Evolutionary conservation across 2,329 filamentous ascomycete species (phyloP).

Genomic region (Aspergillus aculeatus): DNA sequence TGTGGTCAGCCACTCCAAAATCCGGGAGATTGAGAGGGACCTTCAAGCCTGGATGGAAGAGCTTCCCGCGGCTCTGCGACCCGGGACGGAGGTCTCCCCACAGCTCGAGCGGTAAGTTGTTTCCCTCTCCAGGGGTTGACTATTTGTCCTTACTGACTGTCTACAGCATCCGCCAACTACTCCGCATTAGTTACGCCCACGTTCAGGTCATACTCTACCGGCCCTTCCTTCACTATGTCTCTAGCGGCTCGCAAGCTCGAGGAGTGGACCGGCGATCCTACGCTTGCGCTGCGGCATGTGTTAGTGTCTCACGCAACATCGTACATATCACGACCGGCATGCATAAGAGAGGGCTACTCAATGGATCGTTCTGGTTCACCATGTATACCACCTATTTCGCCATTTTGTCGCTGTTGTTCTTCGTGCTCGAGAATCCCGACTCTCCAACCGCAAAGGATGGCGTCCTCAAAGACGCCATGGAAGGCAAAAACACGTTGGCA

Average conservation of each 20-base stretch:
- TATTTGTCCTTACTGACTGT: constrained; percentile 6
- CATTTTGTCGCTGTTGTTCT: constrained; percentile 63
- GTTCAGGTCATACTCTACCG: constrained; percentile 65
- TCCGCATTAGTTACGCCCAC: constrained; percentile 64
- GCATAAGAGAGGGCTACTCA: constrained; percentile 60
- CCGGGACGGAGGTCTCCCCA: constrained; percentile 71
- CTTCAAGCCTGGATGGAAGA: constrained; percentile 63
- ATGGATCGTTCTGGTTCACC: constrained; percentile 66
- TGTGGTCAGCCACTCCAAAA: constrained; percentile 62
- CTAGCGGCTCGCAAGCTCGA: constrained; percentile 49
- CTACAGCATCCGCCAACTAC: constrained; percentile 56
- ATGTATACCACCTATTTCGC: constrained; percentile 70
- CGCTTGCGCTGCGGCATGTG: constrained; percentile 64
- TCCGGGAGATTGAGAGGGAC: constrained; percentile 63
- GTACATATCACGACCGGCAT: constrained; percentile 65
- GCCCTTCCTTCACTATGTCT: constrained; percentile 65
- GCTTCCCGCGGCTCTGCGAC: constrained; percentile 73
- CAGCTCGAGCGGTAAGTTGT: constrained; percentile 71
- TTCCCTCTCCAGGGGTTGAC: neutral
- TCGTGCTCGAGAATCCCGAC: constrained; percentile 63
- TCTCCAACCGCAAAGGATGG: constrained; percentile 63
- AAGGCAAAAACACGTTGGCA: constrained; percentile 78
- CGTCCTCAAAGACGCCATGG: constrained; percentile 78
- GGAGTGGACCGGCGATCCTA: constrained; percentile 62
- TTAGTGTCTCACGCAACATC: constrained; percentile 65